Base-by-base conservation (phyloP, 1,284 basidiomycete genomes). In the Heterobasidion occidentale region DNA sequence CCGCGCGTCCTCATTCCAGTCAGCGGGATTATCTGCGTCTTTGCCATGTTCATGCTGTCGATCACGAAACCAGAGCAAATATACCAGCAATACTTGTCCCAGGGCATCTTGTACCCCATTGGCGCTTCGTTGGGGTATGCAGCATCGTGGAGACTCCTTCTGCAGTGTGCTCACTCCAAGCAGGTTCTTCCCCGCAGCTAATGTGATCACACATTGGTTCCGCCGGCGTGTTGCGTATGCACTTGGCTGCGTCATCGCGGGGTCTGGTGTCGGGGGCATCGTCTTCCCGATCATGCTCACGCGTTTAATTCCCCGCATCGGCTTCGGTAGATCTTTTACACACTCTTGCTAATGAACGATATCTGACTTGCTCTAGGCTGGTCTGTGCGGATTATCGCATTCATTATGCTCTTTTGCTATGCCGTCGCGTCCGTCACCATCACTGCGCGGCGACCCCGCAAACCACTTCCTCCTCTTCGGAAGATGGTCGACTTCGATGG, bases 81-180 rank as follows among this genome's bases (percentile, higher is more conserved):
- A 49, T 68, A 64, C 46, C 67, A 68, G 52, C 66, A 68, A 51
- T 68, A 58, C 52, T 59, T 68, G 8, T 60, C 63, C 2, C 65
- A 68, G 36, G 61, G 63, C 1, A 56, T 67, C 9, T 58, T 68
- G 5, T 65, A 65, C 56, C 61, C 60, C 50, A 34, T 66, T 3
- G 65, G 65, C 2, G 64, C 66, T n/a, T 57, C 62, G 5, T 65
- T 65, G 47, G 62, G 61, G 65, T 63, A 50, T 36, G 60, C 56
- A 19, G 1, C 27, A 27, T 42, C 38, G 38, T 9, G 4, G 11
- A n/a, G n/a, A 42, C 4, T 9, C 38, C 27, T 27, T 27, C 27
- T 27, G 27, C 27, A 27, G 27, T 4, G 27, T 27, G 27, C 27
- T 27, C 4, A 27, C 27, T 27, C 5, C 27, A 5, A 27, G 27